phyloP scores from a whole-genome alignment of 1,284 basidiomycete species.

The Coniophora puteana region DNA sequence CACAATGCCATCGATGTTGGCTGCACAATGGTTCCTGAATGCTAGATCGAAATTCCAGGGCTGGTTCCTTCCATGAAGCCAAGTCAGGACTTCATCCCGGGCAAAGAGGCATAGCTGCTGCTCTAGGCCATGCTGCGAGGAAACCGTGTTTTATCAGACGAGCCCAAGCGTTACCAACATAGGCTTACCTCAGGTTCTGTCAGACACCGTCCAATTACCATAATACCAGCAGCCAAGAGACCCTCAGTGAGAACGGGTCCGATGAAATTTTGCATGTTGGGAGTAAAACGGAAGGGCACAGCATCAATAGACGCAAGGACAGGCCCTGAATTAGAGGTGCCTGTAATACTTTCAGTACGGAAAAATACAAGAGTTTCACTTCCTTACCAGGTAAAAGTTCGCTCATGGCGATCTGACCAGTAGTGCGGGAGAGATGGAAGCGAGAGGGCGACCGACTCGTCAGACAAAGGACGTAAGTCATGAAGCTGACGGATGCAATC shows the following conservation, averaged over 20 bases:
- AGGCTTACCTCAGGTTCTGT: conserved; percentile 85
- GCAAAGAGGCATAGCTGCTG: conserved; percentile 88
- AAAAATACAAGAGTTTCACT: background rate
- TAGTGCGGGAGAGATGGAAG: conserved; percentile 88
- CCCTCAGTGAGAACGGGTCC: conserved; percentile 91
- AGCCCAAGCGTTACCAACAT: background rate
- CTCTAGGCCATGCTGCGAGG: conserved; percentile 75
- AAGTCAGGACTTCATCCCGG: conserved; percentile 87
- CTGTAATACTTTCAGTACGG: conserved; percentile 21
- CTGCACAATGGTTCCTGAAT: conserved; percentile 68
- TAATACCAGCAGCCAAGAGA: conserved; percentile 79
- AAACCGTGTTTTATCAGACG: conserved; percentile 4
- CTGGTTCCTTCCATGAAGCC: conserved; percentile 53
- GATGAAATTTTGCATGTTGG: conserved; percentile 94
- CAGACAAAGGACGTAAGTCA: conserved; percentile 88
- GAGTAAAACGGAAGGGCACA: conserved; percentile 96
- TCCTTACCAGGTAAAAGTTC: conserved; percentile 83
- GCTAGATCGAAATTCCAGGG: conserved; percentile 53
- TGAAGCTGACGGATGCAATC: conserved; percentile 86
- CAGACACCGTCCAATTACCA: conserved; percentile 88
- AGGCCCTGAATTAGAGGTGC: conserved; percentile 49
- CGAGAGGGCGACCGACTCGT: conserved; percentile 82
- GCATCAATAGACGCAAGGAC: conserved; percentile 79
- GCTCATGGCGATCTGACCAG: conserved; percentile 87
- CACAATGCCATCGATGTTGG: conserved; percentile 80